Conservation (phyloP, 768 basidiomycete species). For the Lactarius akahatsu region DNA sequence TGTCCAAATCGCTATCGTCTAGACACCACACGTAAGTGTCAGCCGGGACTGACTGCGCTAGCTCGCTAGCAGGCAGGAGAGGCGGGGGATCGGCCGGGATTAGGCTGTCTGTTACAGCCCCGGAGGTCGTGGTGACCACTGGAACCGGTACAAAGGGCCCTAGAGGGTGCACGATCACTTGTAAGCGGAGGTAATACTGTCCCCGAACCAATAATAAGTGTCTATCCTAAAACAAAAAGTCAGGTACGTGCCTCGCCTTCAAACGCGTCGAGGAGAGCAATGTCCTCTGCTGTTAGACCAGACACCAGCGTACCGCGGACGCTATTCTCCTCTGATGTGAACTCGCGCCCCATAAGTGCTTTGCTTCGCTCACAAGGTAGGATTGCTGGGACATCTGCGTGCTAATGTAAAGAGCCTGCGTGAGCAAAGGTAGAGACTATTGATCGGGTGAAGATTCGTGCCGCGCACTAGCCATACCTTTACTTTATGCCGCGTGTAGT, state of each 20-base stretch:
- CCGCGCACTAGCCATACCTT: slow-evolving; percentile 44
- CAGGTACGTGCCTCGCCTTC: slow-evolving; percentile 68
- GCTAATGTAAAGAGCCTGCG: slow-evolving; percentile 36
- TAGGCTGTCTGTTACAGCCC: slow-evolving; percentile 36
- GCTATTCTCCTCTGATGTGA: slow-evolving; percentile 61
- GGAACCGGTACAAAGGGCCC: slow-evolving; percentile 39
- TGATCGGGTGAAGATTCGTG: background rate
- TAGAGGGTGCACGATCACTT: slow-evolving; percentile 58
- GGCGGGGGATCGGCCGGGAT: slow-evolving; percentile 44
- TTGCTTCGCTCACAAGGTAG: slow-evolving; percentile 55
- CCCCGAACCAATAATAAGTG: background rate
- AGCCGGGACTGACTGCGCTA: slow-evolving; percentile 43
- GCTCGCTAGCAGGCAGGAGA: slow-evolving; percentile 41
- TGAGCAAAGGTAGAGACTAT: background rate
- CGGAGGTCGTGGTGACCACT: slow-evolving; percentile 16
- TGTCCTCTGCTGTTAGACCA: slow-evolving; percentile 67
- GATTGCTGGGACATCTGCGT: slow-evolving; percentile 82
- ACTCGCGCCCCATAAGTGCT: slow-evolving; percentile 38
- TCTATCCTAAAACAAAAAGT: background rate
- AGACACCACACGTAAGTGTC: slow-evolving; percentile 74
- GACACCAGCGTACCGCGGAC: slow-evolving; percentile 79
- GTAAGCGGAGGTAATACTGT: slow-evolving; percentile 70
- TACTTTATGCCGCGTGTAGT: slow-evolving; percentile 79
- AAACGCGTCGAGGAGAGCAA: slow-evolving; percentile 69
- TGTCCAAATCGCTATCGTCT: slow-evolving; percentile 44